Evolutionary conservation across 139 green algal species (phyloP), one percentile per base, ranked within the genome.

Genomic region (Pleodorina starrii): DNA sequence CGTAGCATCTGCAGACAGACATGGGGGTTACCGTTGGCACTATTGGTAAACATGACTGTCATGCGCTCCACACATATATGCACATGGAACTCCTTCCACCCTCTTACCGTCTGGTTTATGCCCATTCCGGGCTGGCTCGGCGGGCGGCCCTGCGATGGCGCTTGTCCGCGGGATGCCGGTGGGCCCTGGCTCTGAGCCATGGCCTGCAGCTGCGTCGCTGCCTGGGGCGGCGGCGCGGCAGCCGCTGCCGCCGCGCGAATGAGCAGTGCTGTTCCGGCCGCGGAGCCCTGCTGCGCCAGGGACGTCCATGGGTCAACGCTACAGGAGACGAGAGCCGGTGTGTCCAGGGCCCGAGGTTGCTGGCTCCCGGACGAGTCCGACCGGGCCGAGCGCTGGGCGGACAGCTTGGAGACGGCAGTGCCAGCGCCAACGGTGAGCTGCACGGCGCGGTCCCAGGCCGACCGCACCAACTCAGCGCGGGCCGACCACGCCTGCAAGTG

Each of bases 371-470:
- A 11, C 32, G 32, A 59, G 12, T 81, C 42, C 11, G 44, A 19
- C 9, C 50, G 23, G 38, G 35, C 50, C 36, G 74, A 21, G 74
- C 38, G 29, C 11, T 51, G 74, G 23, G 25, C 74, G 63, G 44
- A 42, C 57, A 9, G 5, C 11, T 4, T 57, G 48, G 48, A 12
- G 11, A 21, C 66, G 2, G 82, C 82, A 1, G 68, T 54, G 32
- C 82, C 82, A 1, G 82, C 82, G 0, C 66, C 66, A 1, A 69
- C 82, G 1, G 82, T 88, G 5, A 80, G n/a, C 66, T 88, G 82
- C 19, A 88, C 44, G 5, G 82, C 63, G 3, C n/a, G 19, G 27
- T 88, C 44, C 82, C 82, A 88, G 0, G 7, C 27, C 7, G n/a
- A 11, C 9, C 66, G 82, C 44, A 88, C 82, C 1, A 19, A 14